Base-by-base conservation (phyloP, 148 eudicot species). In the Oxyria digyna region DNA sequence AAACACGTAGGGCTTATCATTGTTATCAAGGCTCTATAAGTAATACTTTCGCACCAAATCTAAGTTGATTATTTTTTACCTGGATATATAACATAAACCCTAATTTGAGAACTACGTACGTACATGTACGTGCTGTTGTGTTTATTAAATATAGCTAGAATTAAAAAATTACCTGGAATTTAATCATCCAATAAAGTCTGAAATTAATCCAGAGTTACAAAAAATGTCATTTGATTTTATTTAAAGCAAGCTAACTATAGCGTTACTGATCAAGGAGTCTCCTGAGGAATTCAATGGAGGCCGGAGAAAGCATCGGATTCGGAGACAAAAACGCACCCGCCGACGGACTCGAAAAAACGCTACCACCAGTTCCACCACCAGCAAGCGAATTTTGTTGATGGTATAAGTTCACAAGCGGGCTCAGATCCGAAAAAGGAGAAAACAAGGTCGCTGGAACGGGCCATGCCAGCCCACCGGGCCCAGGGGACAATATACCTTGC, bases 401-500 rank as follows among this genome's bases (percentile, higher is more conserved):
- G 48, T 70, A 54, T 55, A 55, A 52, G 69, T 15, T 69, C 24
- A 69, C 71, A 15, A 78, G 45, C 1, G 77, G 78, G 68, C 75
- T 80, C 27, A 71, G 80, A 76, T 83, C 84, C n/a, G 81, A 78
- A 15, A 73, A 68, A 8, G 88, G 86, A 6, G 89, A 82, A 68
- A 93, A 93, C 8, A 91, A 80, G 69, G 74, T 84, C 14, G 87
- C 78, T 17, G 95, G 81, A 42, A 89, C 81, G 42, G 85, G 88
- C 3, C 65, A 38, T 37, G 21, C 14, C 65, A 31, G 65, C 20
- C 65, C 17, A 81, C 88, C 6, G 86, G 95, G 98, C 31, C 81
- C 93, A 0, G 96, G 90, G 0, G 98, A 93, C 67, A 89, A 81
- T 3, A 93, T 87, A 20, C 92, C 85, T 6, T 91, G 91, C 10